phyloP scores from a whole-genome alignment of 352 stramenopile genomes.

The Phytophthora rubi region DNA sequence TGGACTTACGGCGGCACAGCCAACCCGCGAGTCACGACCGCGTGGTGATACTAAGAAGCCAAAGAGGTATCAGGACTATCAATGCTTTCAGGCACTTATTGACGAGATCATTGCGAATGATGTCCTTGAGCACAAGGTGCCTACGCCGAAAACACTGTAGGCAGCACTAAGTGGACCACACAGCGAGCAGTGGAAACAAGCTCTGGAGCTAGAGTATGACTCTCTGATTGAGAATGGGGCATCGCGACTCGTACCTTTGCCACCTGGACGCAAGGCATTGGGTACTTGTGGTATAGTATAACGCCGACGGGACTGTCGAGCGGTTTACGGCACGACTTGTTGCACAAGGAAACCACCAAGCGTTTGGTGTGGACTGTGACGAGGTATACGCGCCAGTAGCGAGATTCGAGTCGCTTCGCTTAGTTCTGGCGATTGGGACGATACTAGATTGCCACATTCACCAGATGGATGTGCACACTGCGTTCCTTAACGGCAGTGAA shows the following conservation, averaged over 20 bases:
- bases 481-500: constrained; percentile 21
- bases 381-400: constrained; percentile 18
- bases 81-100: constrained; percentile 13
- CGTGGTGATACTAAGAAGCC: constrained; percentile 14
- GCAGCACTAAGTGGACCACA: constrained; percentile 15
- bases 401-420: constrained; percentile 12
- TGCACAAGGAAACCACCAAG: constrained; percentile 23
- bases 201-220: constrained; percentile 15
- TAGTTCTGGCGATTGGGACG: constrained; percentile 16
- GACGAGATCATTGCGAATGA: constrained; percentile 10
- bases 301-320: constrained; percentile 18
- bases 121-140: constrained; percentile 9
- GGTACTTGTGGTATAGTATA: constrained; percentile 20
- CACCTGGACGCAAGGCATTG: constrained; percentile 9
- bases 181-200: constrained; percentile 10
- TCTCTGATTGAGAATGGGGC: constrained; percentile 13
- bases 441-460: constrained; percentile 25
- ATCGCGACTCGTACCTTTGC: constrained; percentile 1
- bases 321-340: constrained; percentile 19
- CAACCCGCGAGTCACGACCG: constrained; percentile 5
- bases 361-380: constrained; percentile 15
- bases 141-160: constrained; percentile 11
- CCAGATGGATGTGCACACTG: constrained; percentile 25
- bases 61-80: constrained; percentile 13
- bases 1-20: not conserved